Conservation (phyloP, 371 early-diverging fungal genomes). For the Gilbertella persicaria region DNA sequence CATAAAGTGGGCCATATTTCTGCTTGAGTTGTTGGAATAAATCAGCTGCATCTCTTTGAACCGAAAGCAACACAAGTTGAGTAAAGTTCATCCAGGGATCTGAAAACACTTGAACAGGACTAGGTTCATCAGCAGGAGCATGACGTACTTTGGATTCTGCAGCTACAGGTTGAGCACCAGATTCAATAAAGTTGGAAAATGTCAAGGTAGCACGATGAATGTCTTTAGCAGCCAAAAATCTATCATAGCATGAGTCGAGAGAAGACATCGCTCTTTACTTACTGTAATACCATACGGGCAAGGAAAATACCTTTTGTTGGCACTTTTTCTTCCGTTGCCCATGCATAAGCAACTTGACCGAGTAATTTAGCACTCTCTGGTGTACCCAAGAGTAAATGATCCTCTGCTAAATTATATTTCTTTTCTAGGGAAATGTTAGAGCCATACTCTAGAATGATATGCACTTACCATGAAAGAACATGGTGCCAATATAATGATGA, state of each 20-base stretch:
- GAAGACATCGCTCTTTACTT: conserved; percentile 16
- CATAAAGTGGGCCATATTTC: conserved; percentile 58
- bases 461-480: conserved; percentile 62
- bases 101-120: conserved; percentile 46
- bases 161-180: conserved; percentile 25
- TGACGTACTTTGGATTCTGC: conserved; percentile 36
- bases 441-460: neutral
- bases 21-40: conserved; percentile 54
- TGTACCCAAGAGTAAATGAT: conserved; percentile 76
- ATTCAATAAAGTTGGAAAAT: conserved; percentile 60
- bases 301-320: conserved; percentile 74
- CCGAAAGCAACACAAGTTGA: conserved; percentile 67
- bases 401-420: conserved; percentile 68
- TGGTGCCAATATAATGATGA: conserved; percentile 82
- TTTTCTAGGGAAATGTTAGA: no score
- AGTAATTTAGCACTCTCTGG: conserved; percentile 75
- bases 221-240: conserved; percentile 67
- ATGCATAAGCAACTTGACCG: conserved; percentile 74
- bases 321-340: conserved; percentile 59
- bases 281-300: conserved; percentile 82
- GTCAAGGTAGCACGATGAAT: conserved; percentile 72
- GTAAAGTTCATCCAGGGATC: conserved; percentile 72
- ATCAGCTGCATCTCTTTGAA: conserved; percentile 68
- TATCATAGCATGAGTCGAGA: conserved; percentile 3
- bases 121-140: conserved; percentile 41